Evolutionary conservation across 2,329 filamentous ascomycete species (phyloP).

Genomic region (Trichoderma asperellum): DNA sequence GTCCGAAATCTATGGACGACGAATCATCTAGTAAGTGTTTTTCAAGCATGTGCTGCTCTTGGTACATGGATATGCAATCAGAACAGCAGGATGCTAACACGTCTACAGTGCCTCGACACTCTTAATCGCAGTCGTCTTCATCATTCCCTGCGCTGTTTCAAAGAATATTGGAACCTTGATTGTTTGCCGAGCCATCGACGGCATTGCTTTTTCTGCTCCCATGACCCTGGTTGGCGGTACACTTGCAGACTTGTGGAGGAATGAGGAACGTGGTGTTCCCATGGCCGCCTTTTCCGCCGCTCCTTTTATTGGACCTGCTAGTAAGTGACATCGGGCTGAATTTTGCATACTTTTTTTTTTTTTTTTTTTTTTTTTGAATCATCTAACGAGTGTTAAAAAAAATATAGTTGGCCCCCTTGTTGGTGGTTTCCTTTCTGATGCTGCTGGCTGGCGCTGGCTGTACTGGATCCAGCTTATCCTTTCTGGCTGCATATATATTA

Average conservation of each 20-base stretch:
- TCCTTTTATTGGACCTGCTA: slow-evolving; percentile 80
- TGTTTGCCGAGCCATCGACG: slow-evolving; percentile 76
- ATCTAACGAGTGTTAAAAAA: background rate
- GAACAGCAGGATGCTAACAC: slow-evolving; percentile 23
- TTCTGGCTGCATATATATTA: slow-evolving; percentile 67
- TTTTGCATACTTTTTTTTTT: no score
- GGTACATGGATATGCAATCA: background rate
- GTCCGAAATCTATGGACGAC: slow-evolving; percentile 74
- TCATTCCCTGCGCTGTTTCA: slow-evolving; percentile 78
- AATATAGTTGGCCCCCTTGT: slow-evolving; percentile 67
- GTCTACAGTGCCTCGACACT: slow-evolving; percentile 59
- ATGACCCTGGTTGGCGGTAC: slow-evolving; percentile 87
- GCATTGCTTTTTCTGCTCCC: slow-evolving; percentile 81
- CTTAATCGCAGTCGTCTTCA: slow-evolving; percentile 72
- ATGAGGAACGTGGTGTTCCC: slow-evolving; percentile 80
- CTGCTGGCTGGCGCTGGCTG: slow-evolving; percentile 77
- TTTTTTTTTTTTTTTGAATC: background rate
- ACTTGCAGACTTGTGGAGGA: slow-evolving; percentile 80
- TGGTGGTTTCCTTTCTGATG: slow-evolving; percentile 75
- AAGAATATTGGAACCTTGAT: slow-evolving; percentile 77
- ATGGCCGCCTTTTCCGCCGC: slow-evolving; percentile 87
- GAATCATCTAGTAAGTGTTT: slow-evolving; percentile 65
- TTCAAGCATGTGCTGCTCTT: background rate
- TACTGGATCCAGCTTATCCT: slow-evolving; percentile 88
- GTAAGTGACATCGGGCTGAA: slow-evolving; percentile 38